Conservation (phyloP, 805 yeast species). For the Suhomyces faveliae region DNA sequence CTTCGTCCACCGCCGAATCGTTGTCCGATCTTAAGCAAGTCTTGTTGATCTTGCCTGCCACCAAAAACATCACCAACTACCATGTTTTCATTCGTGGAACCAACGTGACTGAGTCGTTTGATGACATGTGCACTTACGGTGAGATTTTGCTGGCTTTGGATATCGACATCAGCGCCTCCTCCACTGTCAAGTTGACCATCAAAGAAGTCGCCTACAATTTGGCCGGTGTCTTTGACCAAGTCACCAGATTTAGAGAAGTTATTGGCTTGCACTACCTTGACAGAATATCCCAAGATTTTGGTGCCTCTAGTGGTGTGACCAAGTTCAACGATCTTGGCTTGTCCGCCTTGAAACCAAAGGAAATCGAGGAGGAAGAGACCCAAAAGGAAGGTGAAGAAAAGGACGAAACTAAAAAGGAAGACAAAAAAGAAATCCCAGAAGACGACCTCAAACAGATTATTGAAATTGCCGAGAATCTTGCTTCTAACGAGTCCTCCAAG, state of each 20-base stretch:
- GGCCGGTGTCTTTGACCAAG: conserved; percentile 59
- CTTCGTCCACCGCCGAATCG: conserved; percentile 42
- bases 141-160: conserved; percentile 27
- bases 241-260: conserved; percentile 60
- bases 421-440: conserved; percentile 23
- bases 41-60: conserved; percentile 53
- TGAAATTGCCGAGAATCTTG: conserved; percentile 8
- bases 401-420: conserved; percentile 15
- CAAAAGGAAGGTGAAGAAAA: conserved; percentile 14
- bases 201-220: conserved; percentile 59
- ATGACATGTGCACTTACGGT: conserved; percentile 17
- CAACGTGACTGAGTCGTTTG: conserved; percentile 27
- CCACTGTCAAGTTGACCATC: conserved; percentile 41
- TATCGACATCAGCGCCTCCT: conserved; percentile 16
- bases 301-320: conserved; percentile 48
- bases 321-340: conserved; percentile 44
- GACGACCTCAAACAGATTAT: conserved; percentile 9
- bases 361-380: conserved; percentile 13
- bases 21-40: conserved; percentile 58
- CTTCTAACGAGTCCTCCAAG: conserved; percentile 10
- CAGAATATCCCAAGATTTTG: conserved; percentile 42
- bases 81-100: conserved; percentile 40
- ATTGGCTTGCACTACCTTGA: conserved; percentile 51
- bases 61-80: conserved; percentile 63
- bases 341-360: conserved; percentile 24